Conservation (phyloP, 2,329 filamentous ascomycete species). For the Pseudocercospora macadamiae region DNA sequence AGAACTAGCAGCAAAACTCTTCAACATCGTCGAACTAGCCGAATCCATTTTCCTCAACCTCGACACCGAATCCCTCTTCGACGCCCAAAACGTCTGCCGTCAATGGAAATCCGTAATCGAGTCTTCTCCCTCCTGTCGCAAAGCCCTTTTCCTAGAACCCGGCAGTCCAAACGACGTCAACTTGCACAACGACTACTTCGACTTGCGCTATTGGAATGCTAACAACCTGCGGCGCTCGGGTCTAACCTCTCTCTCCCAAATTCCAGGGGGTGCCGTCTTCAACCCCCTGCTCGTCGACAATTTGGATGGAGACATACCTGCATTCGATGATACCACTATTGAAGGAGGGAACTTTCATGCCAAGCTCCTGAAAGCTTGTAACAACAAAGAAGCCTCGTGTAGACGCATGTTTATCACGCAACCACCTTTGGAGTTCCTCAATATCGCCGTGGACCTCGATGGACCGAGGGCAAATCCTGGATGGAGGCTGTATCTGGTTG, state of each 20-base stretch:
- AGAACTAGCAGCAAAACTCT: neutral
- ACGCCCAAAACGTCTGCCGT: conserved; percentile 5
- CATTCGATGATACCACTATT: neutral
- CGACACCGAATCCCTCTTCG: neutral
- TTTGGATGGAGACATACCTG: neutral
- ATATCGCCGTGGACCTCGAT: too few species aligned
- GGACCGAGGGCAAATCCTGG: too few species aligned
- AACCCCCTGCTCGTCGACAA: neutral
- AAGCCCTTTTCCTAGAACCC: neutral
- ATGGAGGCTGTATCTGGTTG: too few species aligned
- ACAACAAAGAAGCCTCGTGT: neutral
- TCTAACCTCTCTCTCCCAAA: too few species aligned
- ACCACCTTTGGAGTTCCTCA: neutral
- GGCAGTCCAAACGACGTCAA: neutral
- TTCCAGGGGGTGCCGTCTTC: neutral
- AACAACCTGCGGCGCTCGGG: neutral
- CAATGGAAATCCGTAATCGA: neutral
- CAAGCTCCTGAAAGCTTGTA: neutral
- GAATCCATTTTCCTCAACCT: conserved; percentile 14
- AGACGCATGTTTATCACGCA: neutral
- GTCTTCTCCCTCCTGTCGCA: neutral
- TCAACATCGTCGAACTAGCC: conserved; percentile 11
- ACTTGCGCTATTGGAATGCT: neutral
- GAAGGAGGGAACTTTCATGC: neutral
- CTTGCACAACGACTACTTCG: conserved; percentile 3